Evolutionary conservation across 495 filamentous ascomycete genomes (phyloP).

Genomic region (Aspergillus biplanus): DNA sequence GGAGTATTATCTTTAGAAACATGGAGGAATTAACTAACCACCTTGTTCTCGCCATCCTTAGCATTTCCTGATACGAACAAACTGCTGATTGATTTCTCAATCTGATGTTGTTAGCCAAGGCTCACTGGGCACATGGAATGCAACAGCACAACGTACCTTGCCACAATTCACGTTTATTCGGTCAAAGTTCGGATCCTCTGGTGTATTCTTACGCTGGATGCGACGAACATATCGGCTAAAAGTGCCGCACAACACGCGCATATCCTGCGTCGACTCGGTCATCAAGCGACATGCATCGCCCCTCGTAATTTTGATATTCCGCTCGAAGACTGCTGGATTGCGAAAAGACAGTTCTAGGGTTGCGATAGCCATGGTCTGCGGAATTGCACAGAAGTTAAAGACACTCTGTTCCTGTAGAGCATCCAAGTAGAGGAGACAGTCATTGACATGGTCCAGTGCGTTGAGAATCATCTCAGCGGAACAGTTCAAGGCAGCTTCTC

Average conservation of each 20-base stretch:
- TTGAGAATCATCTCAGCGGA: constrained; percentile 94
- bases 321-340: constrained; percentile 85
- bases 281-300: constrained; percentile 90
- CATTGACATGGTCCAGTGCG: constrained; percentile 82
- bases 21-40: too few relatives aligned
- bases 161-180: constrained; percentile 90
- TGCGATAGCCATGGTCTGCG: constrained; percentile 96
- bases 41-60: constrained; percentile 47
- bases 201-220: constrained; percentile 94
- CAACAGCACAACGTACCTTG: constrained; percentile 62
- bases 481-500: constrained; percentile 80
- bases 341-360: constrained; percentile 89
- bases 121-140: neutral
- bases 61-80: constrained; percentile 81
- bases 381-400: constrained; percentile 98
- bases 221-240: constrained; percentile 76
- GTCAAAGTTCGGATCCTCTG: constrained; percentile 89
- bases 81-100: constrained; percentile 95
- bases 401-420: constrained; percentile 94
- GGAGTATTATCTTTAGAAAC: too few relatives aligned
- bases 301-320: constrained; percentile 95
- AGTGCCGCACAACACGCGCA: constrained; percentile 73
- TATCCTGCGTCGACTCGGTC: constrained; percentile 88
- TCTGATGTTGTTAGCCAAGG: constrained; percentile 67
- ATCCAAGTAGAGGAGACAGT: constrained; percentile 96